Evolutionary conservation across 768 basidiomycete genomes (phyloP), one percentile per base, ranked within the genome.

Genomic region (Panellus pusillus): DNA sequence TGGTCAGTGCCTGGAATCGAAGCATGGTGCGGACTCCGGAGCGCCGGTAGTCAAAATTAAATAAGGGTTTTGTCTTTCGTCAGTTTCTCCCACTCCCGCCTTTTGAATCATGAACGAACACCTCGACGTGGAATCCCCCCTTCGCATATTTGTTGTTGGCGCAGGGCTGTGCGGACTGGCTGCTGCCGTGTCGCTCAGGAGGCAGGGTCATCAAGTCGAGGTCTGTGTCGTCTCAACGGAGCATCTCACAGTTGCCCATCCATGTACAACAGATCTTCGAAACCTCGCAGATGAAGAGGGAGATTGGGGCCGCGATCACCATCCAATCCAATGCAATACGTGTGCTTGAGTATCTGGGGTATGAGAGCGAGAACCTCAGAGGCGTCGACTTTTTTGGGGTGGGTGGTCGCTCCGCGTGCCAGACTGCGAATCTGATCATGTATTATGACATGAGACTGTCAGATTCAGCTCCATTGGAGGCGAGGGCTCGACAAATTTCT

Each of bases 321-420:
- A 43, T 58, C 2, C 52, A 54, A 39, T 52, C 48, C 4, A 58
- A 58, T 39, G 57, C 57, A 17, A 50, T 58, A 38, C 50, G 48
- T 7, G 52, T 58, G 3, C 35, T 58, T 15, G 52, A 58, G 27
- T 44, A 50, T 40, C 15, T 54, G 8, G 57, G 57, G 3, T 58
- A 54, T 29, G 36, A 53, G 2, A 19, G n/a, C 14, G 39, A 29
- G 0, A 58, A 58, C 15, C 41, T 58, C 11, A 50, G 46, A 11
- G 57, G 52, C 6, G 57, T 54, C 9, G 52, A 54, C n/a, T 54
- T 47, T 17, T 46, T 43, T 5, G 57, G 57, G 20, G 57, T 58
- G 42, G 4, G 52, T 19, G 7, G 6, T 38, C 28, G 12, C 6
- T 4, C 24, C 24, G 24, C 24, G 24, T 24, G 24, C 24, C 24